Base-by-base conservation (phyloP, 306 rosid genomes). In the Medicago truncatula region DNA sequence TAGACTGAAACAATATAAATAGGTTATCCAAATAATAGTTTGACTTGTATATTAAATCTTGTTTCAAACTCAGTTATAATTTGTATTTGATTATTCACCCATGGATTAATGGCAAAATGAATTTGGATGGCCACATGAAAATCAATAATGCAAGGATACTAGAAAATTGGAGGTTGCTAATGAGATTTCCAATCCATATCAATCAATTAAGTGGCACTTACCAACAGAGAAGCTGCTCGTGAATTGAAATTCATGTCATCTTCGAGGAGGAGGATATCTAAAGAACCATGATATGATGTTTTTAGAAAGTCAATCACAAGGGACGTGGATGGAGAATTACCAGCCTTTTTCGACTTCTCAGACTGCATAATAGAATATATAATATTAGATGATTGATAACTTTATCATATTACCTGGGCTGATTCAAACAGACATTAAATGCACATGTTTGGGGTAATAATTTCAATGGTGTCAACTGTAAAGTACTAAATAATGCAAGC, bases 271-370 rank as follows among this genome's bases (percentile, higher is more conserved):
- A 92, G 81, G 86, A 89, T 76, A 31, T 90, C 90, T 44, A 87
- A 90, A 85, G 74, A 82, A 66, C 93, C 96, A 34, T 76, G 74
- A 68, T 90, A 92, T 10, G 90, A 90, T 84, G 85, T 49, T 84
- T 76, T 90, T 71, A 95, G 70, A 83, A 89, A 92, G 67, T 92
- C 89, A 77, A 87, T 53, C 79, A 95, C 73, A 56, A 85, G 79
- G 78, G 96, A 82, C 21, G 93, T 83, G 11, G 96, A 76, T 47
- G 97, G 91, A 86, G 83, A 77, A 81, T 90, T 89, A 80, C 98
- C 97, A 73, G 90, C 93, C 83, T 74, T 90, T 75, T 92, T 92
- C 31, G 97, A 95, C 87, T 85, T 95, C 83, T 90, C 91, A 44
- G 93, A 93, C 98, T 93, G 89, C 80, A 74, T 34, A 69, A 66